Percentiles rank a stretch among this genome's conserved stretches.
These are phyloP conservation scores for Carex pumila DNA, from an alignment of 176 grass and related monocot species.

Conservation along the genomic window DNA sequence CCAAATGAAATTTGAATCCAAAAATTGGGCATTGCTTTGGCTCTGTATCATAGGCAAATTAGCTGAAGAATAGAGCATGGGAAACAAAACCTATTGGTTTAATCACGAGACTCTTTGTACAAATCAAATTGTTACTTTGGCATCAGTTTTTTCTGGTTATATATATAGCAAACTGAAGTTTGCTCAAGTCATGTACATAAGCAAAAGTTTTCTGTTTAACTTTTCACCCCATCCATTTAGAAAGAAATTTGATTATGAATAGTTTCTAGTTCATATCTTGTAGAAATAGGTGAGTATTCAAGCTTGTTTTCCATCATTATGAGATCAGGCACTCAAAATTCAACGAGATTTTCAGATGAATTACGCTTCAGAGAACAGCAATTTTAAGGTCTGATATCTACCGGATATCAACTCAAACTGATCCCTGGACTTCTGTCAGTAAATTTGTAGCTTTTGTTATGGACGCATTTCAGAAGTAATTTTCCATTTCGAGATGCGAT, in stretches of 20 bases:
- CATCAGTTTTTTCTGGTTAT: neutral
- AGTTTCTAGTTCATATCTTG: neutral
- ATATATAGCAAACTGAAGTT: neutral
- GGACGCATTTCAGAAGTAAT: neutral
- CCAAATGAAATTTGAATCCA: neutral
- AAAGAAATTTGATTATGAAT: neutral
- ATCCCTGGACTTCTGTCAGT: neutral
- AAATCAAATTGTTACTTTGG: neutral
- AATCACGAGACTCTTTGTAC: neutral
- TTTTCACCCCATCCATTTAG: neutral
- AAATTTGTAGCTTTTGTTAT: neutral
- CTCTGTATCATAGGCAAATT: neutral
- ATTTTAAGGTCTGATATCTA: neutral
- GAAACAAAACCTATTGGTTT: neutral
- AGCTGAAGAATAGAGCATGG: neutral
- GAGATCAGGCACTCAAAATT: neutral
- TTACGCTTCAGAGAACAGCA: neutral
- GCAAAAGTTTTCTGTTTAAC: neutral
- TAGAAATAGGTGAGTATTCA: neutral
- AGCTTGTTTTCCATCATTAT: neutral
- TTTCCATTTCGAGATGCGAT: neutral
- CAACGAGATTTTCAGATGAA: neutral
- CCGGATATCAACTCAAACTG: neutral
- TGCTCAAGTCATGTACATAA: neutral
- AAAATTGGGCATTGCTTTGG: neutral